Conservation (phyloP, 257 asterid species). For the Capsicum rhomboideum region DNA sequence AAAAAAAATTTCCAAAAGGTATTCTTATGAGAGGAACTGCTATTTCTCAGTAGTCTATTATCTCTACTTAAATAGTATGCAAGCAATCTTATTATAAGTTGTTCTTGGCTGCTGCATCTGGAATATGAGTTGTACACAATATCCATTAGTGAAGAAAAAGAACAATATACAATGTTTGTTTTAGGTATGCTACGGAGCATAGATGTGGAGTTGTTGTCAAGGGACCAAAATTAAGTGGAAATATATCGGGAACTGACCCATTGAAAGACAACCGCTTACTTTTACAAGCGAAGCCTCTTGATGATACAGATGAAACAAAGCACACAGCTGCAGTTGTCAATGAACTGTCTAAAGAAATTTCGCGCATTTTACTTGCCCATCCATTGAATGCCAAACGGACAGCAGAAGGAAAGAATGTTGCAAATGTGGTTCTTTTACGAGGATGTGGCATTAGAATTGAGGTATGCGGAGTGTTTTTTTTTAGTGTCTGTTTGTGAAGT, state of each 20-base stretch:
- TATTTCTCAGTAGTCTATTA: background rate
- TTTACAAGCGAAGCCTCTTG: conserved; percentile 76
- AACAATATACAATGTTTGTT: background rate
- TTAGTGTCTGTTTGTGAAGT: background rate
- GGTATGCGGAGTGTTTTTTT: conserved; percentile 29
- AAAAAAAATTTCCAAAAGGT: background rate
- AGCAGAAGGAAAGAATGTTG: conserved; percentile 81
- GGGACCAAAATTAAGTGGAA: conserved; percentile 96
- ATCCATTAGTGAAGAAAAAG: background rate
- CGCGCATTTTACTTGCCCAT: conserved; percentile 67
- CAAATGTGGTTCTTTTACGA: conserved; percentile 80
- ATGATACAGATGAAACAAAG: conserved; percentile 79
- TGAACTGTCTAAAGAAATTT: conserved; percentile 78
- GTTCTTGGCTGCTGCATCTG: background rate
- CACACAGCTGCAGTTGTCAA: conserved; percentile 80
- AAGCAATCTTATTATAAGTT: background rate
- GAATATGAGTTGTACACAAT: background rate
- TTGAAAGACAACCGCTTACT: conserved; percentile 86
- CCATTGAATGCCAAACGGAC: conserved; percentile 68
- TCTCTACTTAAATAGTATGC: background rate
- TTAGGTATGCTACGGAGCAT: conserved; percentile 97
- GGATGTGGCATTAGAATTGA: conserved; percentile 98
- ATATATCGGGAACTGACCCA: conserved; percentile 95
- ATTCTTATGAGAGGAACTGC: background rate
- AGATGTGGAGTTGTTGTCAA: conserved; percentile 98